Evolutionary conservation across 2,329 filamentous ascomycete species (phyloP).

Genomic region (Diaporthe ampelina): DNA sequence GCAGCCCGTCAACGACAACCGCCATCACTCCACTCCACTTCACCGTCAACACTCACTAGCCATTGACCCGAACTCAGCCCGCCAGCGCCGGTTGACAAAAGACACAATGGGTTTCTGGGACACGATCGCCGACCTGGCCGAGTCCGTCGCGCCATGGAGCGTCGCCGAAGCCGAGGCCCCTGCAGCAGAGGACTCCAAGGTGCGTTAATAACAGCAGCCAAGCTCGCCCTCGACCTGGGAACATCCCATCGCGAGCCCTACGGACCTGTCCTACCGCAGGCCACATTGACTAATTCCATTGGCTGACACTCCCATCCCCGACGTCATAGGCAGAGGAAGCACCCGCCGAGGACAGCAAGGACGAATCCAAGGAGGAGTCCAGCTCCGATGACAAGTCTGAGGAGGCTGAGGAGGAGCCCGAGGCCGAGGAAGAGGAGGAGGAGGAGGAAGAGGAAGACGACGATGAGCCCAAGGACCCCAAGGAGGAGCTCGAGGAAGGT

Average conservation of each 20-base stretch:
- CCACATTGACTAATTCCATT: not conserved
- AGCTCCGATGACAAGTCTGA: constrained; percentile 59
- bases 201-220: constrained; percentile 45
- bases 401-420: constrained; percentile 51
- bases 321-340: constrained; percentile 54
- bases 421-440: constrained; percentile 74
- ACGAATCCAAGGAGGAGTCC: constrained; percentile 56
- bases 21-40: constrained; percentile 46
- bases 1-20: constrained; percentile 51
- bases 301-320: not conserved
- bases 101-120: constrained; percentile 76
- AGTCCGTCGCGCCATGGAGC: constrained; percentile 76
- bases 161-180: constrained; percentile 76
- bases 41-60: constrained; percentile 46
- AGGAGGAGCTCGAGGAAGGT: constrained; percentile 94
- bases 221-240: constrained; percentile 1
- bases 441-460: constrained; percentile 86
- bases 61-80: constrained; percentile 50
- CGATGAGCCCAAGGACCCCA: constrained; percentile 86
- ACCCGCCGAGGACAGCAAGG: constrained; percentile 57
- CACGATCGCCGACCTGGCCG: constrained; percentile 73
- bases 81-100: constrained; percentile 56
- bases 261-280: not conserved
- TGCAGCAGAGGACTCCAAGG: constrained; percentile 75
- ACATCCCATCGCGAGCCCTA: not conserved